These are phyloP conservation scores for Trypanosoma theileri DNA, from an alignment of 208 protist genomes.

Conservation along the genomic window DNA sequence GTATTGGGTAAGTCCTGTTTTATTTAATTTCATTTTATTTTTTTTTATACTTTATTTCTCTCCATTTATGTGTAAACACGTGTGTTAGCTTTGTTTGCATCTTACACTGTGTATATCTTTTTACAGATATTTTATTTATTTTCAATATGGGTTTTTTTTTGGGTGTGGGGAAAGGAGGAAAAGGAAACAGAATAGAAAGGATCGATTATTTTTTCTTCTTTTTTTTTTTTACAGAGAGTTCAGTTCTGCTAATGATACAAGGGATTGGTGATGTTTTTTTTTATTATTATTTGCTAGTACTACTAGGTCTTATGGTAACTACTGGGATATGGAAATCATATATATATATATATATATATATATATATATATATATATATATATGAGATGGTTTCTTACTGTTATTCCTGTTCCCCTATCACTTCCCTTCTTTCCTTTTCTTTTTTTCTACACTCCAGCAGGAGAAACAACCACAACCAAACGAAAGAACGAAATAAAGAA, in stretches of 20 bases:
- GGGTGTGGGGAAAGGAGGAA: neutral
- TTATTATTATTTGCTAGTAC: too few relatives aligned
- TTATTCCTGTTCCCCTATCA: too few relatives aligned
- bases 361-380: too few relatives aligned
- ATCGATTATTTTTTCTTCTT: too few relatives aligned
- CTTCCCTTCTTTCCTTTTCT: neutral
- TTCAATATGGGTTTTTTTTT: too few relatives aligned
- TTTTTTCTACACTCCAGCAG: neutral
- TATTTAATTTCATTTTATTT: constrained; percentile 25
- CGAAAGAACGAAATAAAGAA: neutral
- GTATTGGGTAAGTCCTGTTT: neutral
- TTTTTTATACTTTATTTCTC: constrained; percentile 17
- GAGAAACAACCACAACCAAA: neutral
- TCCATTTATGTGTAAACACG: neutral
- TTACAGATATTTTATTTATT: too few relatives aligned
- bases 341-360: too few relatives aligned
- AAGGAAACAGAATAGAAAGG: constrained; percentile 2
- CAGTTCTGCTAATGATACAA: neutral
- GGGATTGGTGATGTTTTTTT: too few relatives aligned
- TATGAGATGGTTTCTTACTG: too few relatives aligned
- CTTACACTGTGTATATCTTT: too few relatives aligned
- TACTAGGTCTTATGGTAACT: too few relatives aligned
- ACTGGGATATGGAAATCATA: too few relatives aligned
- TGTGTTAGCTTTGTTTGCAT: neutral
- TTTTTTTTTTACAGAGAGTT: neutral